Conservation (phyloP, 139 green algal genomes). For the Picochlorum costavermella region DNA sequence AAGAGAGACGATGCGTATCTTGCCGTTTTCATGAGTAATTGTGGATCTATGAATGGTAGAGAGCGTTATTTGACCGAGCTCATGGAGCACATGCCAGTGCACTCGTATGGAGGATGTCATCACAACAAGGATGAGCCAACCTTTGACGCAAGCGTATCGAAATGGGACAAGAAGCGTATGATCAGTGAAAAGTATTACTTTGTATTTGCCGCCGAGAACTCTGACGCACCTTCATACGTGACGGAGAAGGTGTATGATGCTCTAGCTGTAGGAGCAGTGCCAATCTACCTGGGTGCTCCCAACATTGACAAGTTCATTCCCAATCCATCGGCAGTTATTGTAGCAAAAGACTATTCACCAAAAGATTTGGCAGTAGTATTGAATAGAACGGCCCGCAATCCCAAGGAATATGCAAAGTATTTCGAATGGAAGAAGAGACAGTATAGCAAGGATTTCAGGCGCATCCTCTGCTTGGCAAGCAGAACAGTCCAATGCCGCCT, state of each 20-base stretch:
- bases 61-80: neutral
- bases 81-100: conserved; percentile 6
- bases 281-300: conserved; percentile 1
- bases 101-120: conserved; percentile 7
- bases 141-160: neutral
- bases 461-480: neutral
- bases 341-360: neutral
- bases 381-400: neutral
- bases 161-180: neutral
- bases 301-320: conserved; percentile 10
- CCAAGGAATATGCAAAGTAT: neutral
- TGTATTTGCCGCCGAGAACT: conserved; percentile 7
- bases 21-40: conserved; percentile 3
- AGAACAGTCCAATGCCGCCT: conserved; percentile 11
- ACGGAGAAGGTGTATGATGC: conserved; percentile 7
- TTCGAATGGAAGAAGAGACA: conserved; percentile 11
- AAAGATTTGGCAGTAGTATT: neutral
- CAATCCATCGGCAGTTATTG: neutral
- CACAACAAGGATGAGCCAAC: conserved; percentile 8
- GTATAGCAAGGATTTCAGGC: neutral
- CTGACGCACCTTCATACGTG: neutral
- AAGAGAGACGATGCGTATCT: neutral
- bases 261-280: neutral
- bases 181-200: conserved; percentile 2
- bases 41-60: neutral